Percentiles rank a stretch among this genome's conserved stretches.
Evolutionary conservation across 176 grass and related monocot genomes (phyloP).

Genomic region (Secale cereale): DNA sequence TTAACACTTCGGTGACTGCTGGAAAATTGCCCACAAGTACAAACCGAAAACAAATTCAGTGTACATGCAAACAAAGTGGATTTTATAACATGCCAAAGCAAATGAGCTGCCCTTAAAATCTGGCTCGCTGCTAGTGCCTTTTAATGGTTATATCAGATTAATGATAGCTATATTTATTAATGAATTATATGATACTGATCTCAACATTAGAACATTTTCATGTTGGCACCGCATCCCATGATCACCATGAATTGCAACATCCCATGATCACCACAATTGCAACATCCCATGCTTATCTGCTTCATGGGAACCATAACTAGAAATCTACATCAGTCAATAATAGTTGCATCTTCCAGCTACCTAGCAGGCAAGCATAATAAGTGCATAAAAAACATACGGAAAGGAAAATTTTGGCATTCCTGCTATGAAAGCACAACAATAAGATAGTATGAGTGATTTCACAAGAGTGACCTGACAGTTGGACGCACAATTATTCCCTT

Average conservation of each 20-base stretch:
- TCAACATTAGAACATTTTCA: background rate
- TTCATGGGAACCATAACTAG: background rate
- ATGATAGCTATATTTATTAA: background rate
- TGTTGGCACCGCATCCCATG: background rate
- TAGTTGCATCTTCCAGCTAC: background rate
- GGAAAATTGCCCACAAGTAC: background rate
- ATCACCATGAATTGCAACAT: background rate
- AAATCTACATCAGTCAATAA: background rate
- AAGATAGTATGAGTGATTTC: background rate
- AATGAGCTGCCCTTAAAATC: background rate
- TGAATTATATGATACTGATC: background rate
- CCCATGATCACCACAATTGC: too few species aligned
- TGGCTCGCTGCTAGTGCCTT: background rate
- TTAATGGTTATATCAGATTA: conserved; percentile 1
- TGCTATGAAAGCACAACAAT: background rate
- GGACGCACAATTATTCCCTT: background rate
- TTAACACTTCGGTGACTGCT: background rate
- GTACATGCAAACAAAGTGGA: conserved; percentile 9
- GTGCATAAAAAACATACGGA: background rate
- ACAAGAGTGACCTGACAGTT: background rate
- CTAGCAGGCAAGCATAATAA: background rate
- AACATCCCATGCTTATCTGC: background rate
- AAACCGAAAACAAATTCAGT: conserved; percentile 1
- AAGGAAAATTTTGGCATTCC: background rate
- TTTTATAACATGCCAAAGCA: background rate